Base-by-base conservation (phyloP, 495 filamentous ascomycete genomes). In the Penicillium nucicola region DNA sequence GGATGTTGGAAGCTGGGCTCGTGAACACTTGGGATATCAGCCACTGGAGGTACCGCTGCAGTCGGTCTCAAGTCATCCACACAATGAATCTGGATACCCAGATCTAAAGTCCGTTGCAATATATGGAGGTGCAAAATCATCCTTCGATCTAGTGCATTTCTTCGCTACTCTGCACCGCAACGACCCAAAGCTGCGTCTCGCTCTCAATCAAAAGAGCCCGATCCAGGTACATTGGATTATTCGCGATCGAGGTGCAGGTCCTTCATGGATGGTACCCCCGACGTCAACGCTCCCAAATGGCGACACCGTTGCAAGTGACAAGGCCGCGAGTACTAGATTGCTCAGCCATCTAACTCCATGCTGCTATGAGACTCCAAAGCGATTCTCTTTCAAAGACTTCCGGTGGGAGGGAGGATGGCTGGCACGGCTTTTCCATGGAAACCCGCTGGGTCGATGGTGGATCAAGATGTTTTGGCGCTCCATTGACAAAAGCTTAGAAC, bases 141-240 rank as follows among this genome's bases (percentile, higher is more conserved):
- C 78, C 0, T 88, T 80, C 67, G 88, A 92, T 65, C 75, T 81
- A 2, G 86, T 83, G 0, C 87, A 89, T 52, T 73, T 77, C 7
- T 86, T 84, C 57, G 85, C 81, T 2, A 73, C 75, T 0, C 45
- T 68, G 0, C 65, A 68, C 36, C 57, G 45, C 8, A 59, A 59
- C 0, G 50, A 46, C 7, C 38, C 52, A 2, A 41, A 42, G 1
- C 31, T 57, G 15, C 53, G 57, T 14, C 42, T 66, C 1, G 34
- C 50, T 3, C 22, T 23, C 7, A 46, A 31, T 5, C 2, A 71
- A 62, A 9, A 83, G 73, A 5, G 65, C 75, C 45, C 69, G 74
- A 41, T 70, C 7, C 37, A 64, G 15, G 84, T 93, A 0, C 71
- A 88, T 45, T 89, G 84, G 88, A 72, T 92, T 0, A 88, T 95